phyloP scores from a whole-genome alignment of 768 basidiomycete genomes.

The Suillus luteus region DNA sequence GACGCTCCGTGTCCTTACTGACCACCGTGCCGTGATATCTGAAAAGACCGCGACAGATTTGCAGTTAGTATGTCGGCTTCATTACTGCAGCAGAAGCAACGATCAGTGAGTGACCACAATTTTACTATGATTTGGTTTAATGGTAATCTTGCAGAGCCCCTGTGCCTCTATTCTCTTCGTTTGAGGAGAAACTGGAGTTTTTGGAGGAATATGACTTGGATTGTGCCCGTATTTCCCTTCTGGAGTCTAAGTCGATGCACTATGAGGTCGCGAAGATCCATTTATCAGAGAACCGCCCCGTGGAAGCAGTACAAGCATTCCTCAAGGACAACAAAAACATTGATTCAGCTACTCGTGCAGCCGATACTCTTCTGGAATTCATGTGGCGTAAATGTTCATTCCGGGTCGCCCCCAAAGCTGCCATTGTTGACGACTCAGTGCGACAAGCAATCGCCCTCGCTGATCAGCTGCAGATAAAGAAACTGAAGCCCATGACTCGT shows the following conservation, averaged over 20 bases:
- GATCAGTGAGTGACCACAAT: slow-evolving; percentile 27
- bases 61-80: slow-evolving; percentile 44
- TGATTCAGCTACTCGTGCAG: slow-evolving; percentile 37
- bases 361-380: slow-evolving; percentile 40
- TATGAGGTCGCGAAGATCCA: slow-evolving; percentile 57
- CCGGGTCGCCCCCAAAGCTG: slow-evolving; percentile 24
- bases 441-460: slow-evolving; percentile 30
- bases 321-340: slow-evolving; percentile 34
- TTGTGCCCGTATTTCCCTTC: slow-evolving; percentile 44
- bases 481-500: slow-evolving; percentile 12
- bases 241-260: slow-evolving; percentile 43
- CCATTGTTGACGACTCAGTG: slow-evolving; percentile 10
- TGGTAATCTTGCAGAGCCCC: slow-evolving; percentile 40
- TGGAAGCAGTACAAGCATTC: slow-evolving; percentile 51
- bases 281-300: slow-evolving; percentile 44
- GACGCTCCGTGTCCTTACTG: slow-evolving; percentile 47
- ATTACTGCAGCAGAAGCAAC: slow-evolving; percentile 40
- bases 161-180: slow-evolving; percentile 48
- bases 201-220: slow-evolving; percentile 56
- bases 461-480: slow-evolving; percentile 13
- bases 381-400: slow-evolving; percentile 52
- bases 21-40: slow-evolving; percentile 35
- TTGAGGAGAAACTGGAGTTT: slow-evolving; percentile 58
- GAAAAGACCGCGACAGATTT: slow-evolving; percentile 37
- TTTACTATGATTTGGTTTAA: slow-evolving; percentile 1